Conservation (phyloP, 192 early-diverging fungal genomes). For the Paraglomus brasilianum region DNA sequence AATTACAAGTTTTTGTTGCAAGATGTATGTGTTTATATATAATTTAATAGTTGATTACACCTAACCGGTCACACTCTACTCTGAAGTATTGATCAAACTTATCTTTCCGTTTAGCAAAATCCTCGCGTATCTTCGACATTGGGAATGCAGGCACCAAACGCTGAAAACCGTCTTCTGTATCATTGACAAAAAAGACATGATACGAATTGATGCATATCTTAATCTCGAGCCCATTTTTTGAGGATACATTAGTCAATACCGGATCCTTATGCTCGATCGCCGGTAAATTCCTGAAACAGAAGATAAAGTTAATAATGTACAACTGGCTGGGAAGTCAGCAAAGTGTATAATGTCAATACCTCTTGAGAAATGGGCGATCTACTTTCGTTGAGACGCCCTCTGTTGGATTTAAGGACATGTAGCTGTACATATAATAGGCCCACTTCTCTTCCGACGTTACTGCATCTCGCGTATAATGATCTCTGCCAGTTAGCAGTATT, state of each 20-base stretch:
- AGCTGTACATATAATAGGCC: slow-evolving; percentile 94
- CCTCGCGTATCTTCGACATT: slow-evolving; percentile 10
- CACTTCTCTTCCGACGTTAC: slow-evolving; percentile 90
- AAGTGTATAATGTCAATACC: slow-evolving; percentile 39
- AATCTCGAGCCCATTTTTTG: slow-evolving; percentile 82
- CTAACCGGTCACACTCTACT: no score
- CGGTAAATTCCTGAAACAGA: slow-evolving; percentile 29
- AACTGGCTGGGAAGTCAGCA: neutral
- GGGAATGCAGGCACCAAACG: slow-evolving; percentile 28
- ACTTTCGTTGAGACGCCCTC: slow-evolving; percentile 65
- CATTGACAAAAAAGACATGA: slow-evolving; percentile 94
- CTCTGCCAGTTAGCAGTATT: slow-evolving; percentile 84
- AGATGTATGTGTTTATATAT: no score
- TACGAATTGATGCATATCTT: slow-evolving; percentile 98
- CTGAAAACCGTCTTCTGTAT: slow-evolving; percentile 90
- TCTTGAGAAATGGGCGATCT: slow-evolving; percentile 74
- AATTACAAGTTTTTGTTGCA: no score
- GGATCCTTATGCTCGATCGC: slow-evolving; percentile 32
- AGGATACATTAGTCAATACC: slow-evolving; percentile 58
- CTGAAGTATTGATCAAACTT: no score
- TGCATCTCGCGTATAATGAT: slow-evolving; percentile 75
- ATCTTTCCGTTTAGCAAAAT: slow-evolving; percentile 10
- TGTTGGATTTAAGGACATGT: slow-evolving; percentile 82
- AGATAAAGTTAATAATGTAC: neutral
- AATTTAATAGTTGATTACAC: no score